Percentiles rank a stretch among this genome's conserved stretches.
These are phyloP conservation scores for Nicotiana benthamiana DNA, from an alignment of 257 asterid genomes.

Conservation along the genomic window DNA sequence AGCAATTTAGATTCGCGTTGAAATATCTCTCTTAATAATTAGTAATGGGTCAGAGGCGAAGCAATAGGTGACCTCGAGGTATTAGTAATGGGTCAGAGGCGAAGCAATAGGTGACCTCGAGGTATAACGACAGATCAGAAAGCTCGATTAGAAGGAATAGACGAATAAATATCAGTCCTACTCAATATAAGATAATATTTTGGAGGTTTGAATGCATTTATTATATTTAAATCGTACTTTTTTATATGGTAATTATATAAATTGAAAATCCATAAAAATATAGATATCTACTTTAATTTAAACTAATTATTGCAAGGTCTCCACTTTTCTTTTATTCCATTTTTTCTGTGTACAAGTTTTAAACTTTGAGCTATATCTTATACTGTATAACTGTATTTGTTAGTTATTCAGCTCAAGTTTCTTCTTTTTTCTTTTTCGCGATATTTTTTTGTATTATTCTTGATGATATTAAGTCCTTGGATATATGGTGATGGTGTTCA, in stretches of 20 bases:
- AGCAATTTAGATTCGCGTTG: too few species aligned
- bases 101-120: not conserved
- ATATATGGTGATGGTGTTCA: constrained; percentile 1
- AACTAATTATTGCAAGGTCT: constrained; percentile 16
- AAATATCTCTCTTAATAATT: too few species aligned
- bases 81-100: not conserved
- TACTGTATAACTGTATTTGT: not conserved
- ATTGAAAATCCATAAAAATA: too few species aligned
- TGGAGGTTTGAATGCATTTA: too few species aligned
- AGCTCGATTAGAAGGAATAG: too few species aligned
- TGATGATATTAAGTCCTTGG: not conserved
- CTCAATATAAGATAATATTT: too few species aligned
- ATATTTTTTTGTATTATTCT: not conserved
- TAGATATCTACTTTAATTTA: too few species aligned
- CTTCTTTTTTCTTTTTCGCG: not conserved
- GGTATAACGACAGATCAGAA: too few species aligned
- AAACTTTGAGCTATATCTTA: not conserved
- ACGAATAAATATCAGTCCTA: too few species aligned
- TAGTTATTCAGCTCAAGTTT: not conserved
- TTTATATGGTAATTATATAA: not conserved
- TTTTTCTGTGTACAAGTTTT: not conserved
- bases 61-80: not conserved
- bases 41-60: not conserved
- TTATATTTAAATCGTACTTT: too few species aligned
- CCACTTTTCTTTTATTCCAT: not conserved